Conservation (phyloP, 106 monocot genomes). For the Xerophyta viscosa region DNA sequence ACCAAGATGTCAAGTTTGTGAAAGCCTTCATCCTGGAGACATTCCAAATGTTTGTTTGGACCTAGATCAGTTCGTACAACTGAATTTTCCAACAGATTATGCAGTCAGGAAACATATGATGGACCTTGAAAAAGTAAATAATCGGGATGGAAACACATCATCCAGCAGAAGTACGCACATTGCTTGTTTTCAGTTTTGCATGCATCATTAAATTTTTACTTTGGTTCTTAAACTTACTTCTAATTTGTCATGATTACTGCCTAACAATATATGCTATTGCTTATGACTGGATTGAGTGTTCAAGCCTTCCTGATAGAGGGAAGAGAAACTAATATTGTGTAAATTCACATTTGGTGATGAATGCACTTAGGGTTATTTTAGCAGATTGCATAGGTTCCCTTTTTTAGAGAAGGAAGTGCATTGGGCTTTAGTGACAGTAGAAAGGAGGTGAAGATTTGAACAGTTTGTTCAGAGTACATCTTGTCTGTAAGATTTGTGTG, state of each 20-base stretch:
- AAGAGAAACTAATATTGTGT: no score
- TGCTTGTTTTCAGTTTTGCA: neutral
- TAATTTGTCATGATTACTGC: neutral
- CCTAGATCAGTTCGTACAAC: slow-evolving; percentile 55
- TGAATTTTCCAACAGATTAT: slow-evolving; percentile 48
- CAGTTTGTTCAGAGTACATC: no score
- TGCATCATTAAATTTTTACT: neutral
- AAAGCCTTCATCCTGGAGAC: slow-evolving; percentile 38
- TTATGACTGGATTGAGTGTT: no score
- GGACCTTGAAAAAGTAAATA: slow-evolving; percentile 7
- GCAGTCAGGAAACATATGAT: slow-evolving; percentile 18
- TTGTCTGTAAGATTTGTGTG: no score
- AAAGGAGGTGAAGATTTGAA: no score
- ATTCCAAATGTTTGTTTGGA: slow-evolving; percentile 59
- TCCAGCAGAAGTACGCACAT: slow-evolving; percentile 25
- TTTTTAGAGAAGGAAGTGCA: no score
- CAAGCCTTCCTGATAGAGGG: no score
- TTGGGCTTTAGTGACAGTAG: no score
- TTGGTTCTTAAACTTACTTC: neutral
- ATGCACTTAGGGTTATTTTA: no score
- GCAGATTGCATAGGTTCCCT: no score
- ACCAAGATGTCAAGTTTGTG: slow-evolving; percentile 40
- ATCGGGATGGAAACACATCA: slow-evolving; percentile 16
- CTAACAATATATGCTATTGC: no score
- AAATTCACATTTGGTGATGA: no score